Conservation (phyloP, 2,329 filamentous ascomycete species). For the Botrytis hyacinthi region DNA sequence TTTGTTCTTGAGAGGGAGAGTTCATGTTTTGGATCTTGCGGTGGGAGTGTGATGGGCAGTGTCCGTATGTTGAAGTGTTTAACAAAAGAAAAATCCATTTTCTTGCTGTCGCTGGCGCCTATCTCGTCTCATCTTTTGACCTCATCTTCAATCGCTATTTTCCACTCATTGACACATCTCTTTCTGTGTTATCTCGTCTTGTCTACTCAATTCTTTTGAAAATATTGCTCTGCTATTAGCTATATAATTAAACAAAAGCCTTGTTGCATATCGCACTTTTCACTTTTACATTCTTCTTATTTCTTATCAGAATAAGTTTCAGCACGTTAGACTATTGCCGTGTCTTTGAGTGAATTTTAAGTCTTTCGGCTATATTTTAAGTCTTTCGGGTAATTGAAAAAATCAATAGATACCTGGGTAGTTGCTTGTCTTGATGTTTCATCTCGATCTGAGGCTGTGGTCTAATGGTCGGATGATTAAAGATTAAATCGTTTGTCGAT, state of each 20-base stretch:
- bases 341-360: neutral
- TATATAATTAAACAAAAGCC: neutral
- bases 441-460: no score
- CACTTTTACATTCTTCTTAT: neutral
- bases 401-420: no score
- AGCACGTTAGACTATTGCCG: rapidly evolving
- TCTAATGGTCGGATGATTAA: neutral
- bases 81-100: no score
- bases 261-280: neutral
- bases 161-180: neutral
- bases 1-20: neutral
- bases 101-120: neutral
- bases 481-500: neutral
- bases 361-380: neutral
- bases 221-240: neutral
- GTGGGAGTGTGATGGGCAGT: rapidly evolving
- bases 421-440: neutral
- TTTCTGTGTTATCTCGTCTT: neutral
- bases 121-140: neutral
- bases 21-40: neutral
- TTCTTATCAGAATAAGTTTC: neutral
- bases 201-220: neutral
- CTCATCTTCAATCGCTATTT: no score
- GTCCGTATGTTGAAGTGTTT: neutral
- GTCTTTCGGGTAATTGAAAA: neutral